phyloP scores from a whole-genome alignment of 345 rosid species.

The Clausena lansium region DNA sequence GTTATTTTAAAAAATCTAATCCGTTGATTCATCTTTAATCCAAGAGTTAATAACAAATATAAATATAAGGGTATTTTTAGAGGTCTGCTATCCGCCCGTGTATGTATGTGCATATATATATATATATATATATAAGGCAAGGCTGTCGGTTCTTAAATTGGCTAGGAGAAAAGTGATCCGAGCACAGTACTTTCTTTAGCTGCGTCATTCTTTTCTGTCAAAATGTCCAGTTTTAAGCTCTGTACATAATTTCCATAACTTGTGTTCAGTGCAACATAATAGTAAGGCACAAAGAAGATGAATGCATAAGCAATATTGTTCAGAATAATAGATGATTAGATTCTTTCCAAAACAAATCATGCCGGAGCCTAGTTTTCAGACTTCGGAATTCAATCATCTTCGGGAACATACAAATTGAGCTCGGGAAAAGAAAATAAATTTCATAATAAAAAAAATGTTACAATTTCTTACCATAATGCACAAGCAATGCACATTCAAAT shows the following conservation, averaged over 20 bases:
- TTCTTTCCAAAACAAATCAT: not conserved
- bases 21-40: too few species aligned
- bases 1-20: too few species aligned
- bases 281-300: not conserved
- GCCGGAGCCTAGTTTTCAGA: not conserved
- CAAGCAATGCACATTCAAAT: slow-evolving; percentile 23
- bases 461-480: slow-evolving; percentile 19
- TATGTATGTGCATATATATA: too few species aligned
- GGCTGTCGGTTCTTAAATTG: not conserved
- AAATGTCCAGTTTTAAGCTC: not conserved
- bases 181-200: not conserved
- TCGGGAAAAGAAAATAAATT: not conserved
- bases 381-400: not conserved
- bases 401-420: not conserved
- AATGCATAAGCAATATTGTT: too few species aligned
- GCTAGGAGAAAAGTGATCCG: not conserved
- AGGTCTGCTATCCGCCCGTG: too few species aligned
- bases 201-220: not conserved
- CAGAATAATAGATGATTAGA: too few species aligned
- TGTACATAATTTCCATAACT: not conserved
- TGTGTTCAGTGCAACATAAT: not conserved
- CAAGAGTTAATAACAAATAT: too few species aligned
- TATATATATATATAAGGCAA: too few species aligned
- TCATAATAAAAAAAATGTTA: slow-evolving; percentile 21
- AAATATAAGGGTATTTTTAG: too few species aligned